Base-by-base conservation (phyloP, 768 basidiomycete genomes). In the Tulasnella sp. region DNA sequence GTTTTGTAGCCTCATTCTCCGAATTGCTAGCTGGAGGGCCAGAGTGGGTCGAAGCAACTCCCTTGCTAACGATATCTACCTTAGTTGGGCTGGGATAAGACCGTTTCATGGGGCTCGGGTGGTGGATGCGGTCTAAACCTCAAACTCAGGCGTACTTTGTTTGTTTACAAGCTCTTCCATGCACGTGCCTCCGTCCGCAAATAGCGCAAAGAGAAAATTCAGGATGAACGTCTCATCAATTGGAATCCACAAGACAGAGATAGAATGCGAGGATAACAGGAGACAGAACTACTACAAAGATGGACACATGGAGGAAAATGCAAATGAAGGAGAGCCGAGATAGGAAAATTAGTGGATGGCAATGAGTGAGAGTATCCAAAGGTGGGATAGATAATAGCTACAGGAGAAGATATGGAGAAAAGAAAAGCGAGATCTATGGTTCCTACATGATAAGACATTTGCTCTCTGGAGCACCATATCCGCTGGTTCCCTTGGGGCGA, bases 401-500 rank as follows among this genome's bases (percentile, higher is more conserved):
- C 46, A 58, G 9, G 44, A 31, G 19, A 78, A 24, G 77, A 71
- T 38, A 78, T 62, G 77, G 34, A n/a, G 27, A 76, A 76, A 40
- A 42, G 24, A 46, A 40, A 34, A 42, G 31, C 46, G 76, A 75
- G 27, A 14, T 40, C 38, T 31, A 75, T 24, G 40, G 31, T 1
- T 31, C n/a, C 56, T 62, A 79, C 79, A 79, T 79, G 36, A 75
- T 38, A 9, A 48, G 21, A 40, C 79, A 79, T 39, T 48, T 44
- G 44, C 40, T 79, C 56, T 80, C 79, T 21, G 80, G 62, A 8
- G 62, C 76, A 10, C 79, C 75, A 58, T 80, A 80, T 19, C 88
- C 88, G 34, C 86, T 86, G 44, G 91, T 84, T 10, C 92, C 91
- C 84, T 91, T 93, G n/a, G 92, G 86, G 68, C 92, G 89, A 34